Percentiles rank a stretch among this genome's conserved stretches.
These are phyloP conservation scores for Epichloe sp. DNA, from an alignment of 2,329 filamentous ascomycete genomes.

Conservation along the genomic window DNA sequence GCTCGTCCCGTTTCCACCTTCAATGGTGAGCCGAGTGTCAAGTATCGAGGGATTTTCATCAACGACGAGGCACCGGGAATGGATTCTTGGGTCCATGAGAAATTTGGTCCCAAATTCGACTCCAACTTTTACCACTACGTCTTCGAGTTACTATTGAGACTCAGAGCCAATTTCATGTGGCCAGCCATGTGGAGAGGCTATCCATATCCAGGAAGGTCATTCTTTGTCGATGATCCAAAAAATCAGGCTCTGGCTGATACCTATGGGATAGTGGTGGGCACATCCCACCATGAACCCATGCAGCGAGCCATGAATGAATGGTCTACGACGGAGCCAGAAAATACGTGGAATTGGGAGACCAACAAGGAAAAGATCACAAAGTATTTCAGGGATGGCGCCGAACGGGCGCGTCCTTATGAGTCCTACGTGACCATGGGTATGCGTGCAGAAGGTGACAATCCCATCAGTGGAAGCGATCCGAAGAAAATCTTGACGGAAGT, in stretches of 20 bases:
- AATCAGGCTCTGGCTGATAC: conserved; percentile 47
- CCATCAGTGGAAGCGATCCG: conserved; percentile 36
- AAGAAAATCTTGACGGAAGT: conserved; percentile 38
- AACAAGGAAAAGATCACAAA: conserved; percentile 40
- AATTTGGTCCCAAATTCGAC: conserved; percentile 34
- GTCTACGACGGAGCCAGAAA: conserved; percentile 26
- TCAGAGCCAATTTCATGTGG: conserved; percentile 53
- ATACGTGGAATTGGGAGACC: conserved; percentile 46
- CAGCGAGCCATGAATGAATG: conserved; percentile 41
- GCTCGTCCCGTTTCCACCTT: conserved; percentile 22
- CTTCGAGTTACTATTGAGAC: conserved; percentile 48
- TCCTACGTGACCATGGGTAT: conserved; percentile 46
- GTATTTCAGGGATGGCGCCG: conserved; percentile 44
- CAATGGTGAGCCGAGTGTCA: conserved; percentile 38
- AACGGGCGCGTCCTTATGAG: conserved; percentile 41
- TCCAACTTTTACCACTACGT: conserved; percentile 46
- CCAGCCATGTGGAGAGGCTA: conserved; percentile 49
- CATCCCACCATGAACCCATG: conserved; percentile 55
- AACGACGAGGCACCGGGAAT: conserved; percentile 38
- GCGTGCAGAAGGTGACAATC: conserved; percentile 45
- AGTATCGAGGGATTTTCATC: conserved; percentile 49
- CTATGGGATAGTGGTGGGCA: conserved; percentile 51
- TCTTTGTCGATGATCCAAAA: conserved; percentile 47
- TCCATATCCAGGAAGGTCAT: conserved; percentile 36
- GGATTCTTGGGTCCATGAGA: conserved; percentile 41